These are phyloP conservation scores for Trypanosoma avium DNA, from an alignment of 208 protist genomes.

Conservation along the genomic window DNA sequence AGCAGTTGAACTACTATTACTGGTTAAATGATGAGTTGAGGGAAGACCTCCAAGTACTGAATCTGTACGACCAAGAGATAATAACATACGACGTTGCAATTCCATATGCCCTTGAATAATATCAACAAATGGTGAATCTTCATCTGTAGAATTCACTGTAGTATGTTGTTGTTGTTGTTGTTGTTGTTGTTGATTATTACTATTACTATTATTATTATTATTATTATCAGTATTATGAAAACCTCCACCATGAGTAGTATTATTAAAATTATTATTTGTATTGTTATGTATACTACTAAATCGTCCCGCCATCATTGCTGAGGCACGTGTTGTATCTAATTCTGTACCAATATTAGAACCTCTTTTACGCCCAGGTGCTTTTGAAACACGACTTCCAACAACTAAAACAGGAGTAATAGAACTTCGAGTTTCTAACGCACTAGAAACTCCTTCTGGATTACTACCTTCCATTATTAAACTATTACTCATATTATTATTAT, in stretches of 20 bases:
- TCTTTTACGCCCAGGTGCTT: not conserved
- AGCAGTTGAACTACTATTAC: not conserved
- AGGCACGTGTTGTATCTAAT: no score
- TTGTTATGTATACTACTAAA: not conserved
- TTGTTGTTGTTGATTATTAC: not conserved
- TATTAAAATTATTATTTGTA: not conserved
- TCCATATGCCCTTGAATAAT: conserved; percentile 27
- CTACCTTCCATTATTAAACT: not conserved
- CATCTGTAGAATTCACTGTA: not conserved
- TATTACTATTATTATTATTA: no score
- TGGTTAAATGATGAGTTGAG: not conserved
- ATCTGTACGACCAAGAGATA: conserved; percentile 18
- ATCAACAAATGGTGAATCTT: not conserved
- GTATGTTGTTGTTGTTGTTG: not conserved
- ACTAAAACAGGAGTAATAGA: not conserved
- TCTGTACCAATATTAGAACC: no score
- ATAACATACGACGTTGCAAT: conserved; percentile 19
- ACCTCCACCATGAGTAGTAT: not conserved
- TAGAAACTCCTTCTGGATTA: not conserved
- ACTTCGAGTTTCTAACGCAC: not conserved
- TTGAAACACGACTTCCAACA: not conserved
- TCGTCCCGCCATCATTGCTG: not conserved
- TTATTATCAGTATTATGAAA: no score
- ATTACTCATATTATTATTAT: not conserved
- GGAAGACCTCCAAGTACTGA: conserved; percentile 9